These are phyloP conservation scores for Schizonepeta tenuifolia DNA, from an alignment of 257 asterid species.

Conservation along the genomic window DNA sequence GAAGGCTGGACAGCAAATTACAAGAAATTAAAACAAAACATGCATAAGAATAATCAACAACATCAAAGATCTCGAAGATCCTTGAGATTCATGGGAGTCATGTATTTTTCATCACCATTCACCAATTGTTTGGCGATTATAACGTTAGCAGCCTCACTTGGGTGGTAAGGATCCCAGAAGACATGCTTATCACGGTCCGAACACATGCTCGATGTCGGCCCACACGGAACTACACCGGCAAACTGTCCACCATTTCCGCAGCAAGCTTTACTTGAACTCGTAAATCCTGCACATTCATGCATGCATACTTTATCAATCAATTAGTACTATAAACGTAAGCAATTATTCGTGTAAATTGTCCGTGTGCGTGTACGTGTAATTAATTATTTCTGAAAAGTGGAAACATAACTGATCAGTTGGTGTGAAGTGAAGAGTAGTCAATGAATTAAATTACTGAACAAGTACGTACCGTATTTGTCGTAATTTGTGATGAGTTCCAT, in stretches of 20 bases:
- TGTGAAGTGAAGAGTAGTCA: too few species aligned
- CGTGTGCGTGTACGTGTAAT: too few species aligned
- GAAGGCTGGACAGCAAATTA: neutral
- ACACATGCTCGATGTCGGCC: conserved; percentile 84
- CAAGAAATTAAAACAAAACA: neutral
- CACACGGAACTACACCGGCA: conserved; percentile 90
- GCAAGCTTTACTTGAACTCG: conserved; percentile 66
- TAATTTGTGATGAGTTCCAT: conserved; percentile 88
- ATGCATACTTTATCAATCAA: too few species aligned
- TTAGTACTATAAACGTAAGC: too few species aligned
- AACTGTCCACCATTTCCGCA: conserved; percentile 95
- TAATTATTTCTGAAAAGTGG: too few species aligned
- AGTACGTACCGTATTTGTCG: conserved; percentile 61
- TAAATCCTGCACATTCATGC: conserved; percentile 53
- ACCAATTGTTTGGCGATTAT: conserved; percentile 77
- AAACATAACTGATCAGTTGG: too few species aligned
- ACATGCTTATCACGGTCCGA: conserved; percentile 72
- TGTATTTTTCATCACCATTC: conserved; percentile 62
- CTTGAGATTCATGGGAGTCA: conserved; percentile 71
- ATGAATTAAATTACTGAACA: too few species aligned
- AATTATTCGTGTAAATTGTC: too few species aligned
- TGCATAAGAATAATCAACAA: neutral
- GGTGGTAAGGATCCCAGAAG: conserved; percentile 97
- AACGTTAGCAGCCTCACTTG: conserved; percentile 94
- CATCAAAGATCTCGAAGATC: conserved; percentile 77